Evolutionary conservation across 495 filamentous ascomycete genomes (phyloP).

Genomic region (Cercophora scortea): DNA sequence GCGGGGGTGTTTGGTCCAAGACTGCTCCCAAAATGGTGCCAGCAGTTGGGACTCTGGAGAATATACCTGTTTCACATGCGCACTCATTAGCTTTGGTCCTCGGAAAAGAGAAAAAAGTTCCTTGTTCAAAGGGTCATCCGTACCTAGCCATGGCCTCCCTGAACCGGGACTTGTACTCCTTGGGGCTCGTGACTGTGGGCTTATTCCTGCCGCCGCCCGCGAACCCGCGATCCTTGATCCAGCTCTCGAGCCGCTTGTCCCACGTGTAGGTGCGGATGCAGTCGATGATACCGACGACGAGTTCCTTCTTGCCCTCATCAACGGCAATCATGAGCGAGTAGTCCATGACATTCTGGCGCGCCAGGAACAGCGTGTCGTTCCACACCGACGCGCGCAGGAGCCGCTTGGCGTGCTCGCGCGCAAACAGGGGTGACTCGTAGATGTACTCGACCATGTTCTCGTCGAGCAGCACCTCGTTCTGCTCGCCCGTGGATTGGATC

Average conservation of each 20-base stretch:
- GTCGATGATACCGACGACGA: slow-evolving; percentile 96
- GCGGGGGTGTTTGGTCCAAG: slow-evolving; percentile 5
- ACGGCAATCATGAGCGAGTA: slow-evolving; percentile 98
- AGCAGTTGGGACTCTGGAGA: slow-evolving; percentile 42
- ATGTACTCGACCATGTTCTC: slow-evolving; percentile 99
- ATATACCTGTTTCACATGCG: slow-evolving; percentile 32
- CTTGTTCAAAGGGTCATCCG: slow-evolving; percentile 38
- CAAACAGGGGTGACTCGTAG: slow-evolving; percentile 91
- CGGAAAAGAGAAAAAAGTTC: slow-evolving; percentile 39
- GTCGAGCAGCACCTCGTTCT: slow-evolving; percentile 91
- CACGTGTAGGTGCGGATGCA: slow-evolving; percentile 98
- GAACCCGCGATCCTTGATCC: slow-evolving; percentile 95
- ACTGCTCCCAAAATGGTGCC: slow-evolving; percentile 35
- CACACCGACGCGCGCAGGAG: slow-evolving; percentile 79
- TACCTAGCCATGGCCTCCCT: slow-evolving; percentile 95
- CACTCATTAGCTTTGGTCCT: neutral
- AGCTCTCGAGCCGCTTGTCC: slow-evolving; percentile 98
- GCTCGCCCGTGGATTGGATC: slow-evolving; percentile 88
- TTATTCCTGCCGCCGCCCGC: slow-evolving; percentile 77
- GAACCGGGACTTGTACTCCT: slow-evolving; percentile 95
- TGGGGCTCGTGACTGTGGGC: slow-evolving; percentile 93
- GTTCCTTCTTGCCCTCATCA: slow-evolving; percentile 78
- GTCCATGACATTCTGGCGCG: slow-evolving; percentile 94
- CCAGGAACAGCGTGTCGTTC: slow-evolving; percentile 94
- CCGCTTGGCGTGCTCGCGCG: slow-evolving; percentile 87